Conservation (phyloP, 768 basidiomycete genomes). For the Sutorius australiensis region DNA sequence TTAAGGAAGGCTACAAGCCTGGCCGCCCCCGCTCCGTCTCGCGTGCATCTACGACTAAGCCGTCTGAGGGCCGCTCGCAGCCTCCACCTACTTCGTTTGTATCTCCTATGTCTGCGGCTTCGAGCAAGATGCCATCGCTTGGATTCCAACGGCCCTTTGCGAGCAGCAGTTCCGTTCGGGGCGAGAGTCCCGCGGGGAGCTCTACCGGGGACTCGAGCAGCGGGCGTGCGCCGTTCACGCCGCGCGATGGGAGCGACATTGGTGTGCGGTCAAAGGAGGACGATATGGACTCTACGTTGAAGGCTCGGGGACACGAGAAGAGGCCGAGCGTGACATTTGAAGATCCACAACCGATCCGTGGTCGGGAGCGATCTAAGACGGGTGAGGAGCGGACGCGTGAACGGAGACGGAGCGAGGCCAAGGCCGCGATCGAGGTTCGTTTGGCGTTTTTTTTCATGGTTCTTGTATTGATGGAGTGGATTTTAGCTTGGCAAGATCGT, state of each 20-base stretch:
- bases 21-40: constrained; percentile 11
- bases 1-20: constrained; percentile 20
- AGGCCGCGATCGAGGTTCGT: constrained; percentile 78
- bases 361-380: constrained; percentile 31
- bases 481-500: constrained; percentile 81
- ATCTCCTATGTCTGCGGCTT: constrained; percentile 7
- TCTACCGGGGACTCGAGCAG: constrained; percentile 85
- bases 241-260: constrained; percentile 72
- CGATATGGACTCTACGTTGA: constrained; percentile 28
- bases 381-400: constrained; percentile 62
- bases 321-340: constrained; percentile 69
- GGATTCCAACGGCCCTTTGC: constrained; percentile 53
- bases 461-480: constrained; percentile 4
- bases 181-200: constrained; percentile 70
- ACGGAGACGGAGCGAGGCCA: constrained; percentile 77
- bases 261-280: constrained; percentile 22
- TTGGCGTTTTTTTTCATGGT: not conserved
- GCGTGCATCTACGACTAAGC: constrained; percentile 7
- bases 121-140: constrained; percentile 26
- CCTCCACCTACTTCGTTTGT: constrained; percentile 6
- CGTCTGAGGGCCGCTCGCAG: constrained; percentile 12
- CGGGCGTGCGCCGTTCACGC: constrained; percentile 71
- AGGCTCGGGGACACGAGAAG: constrained; percentile 41
- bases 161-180: constrained; percentile 31
- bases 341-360: constrained; percentile 38